phyloP scores from a whole-genome alignment of 1,139 yeast genomes.

The Pichia kudriavzevii region DNA sequence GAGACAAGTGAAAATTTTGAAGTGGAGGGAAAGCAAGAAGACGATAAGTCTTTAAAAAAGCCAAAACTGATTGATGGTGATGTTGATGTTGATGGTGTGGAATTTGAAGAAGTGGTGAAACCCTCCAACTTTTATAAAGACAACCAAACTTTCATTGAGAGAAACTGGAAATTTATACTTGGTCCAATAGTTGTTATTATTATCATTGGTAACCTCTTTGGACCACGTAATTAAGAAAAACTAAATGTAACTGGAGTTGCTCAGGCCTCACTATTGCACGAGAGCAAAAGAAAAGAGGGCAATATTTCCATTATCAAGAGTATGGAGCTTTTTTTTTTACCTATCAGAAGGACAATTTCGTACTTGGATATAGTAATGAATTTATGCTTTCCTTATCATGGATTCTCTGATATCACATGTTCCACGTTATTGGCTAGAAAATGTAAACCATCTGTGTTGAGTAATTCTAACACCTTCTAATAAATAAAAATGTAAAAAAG shows the following conservation, averaged over 20 bases:
- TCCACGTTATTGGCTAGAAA: no score
- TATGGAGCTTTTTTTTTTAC: no score
- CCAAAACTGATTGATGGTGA: neutral
- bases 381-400: no score
- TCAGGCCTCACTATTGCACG: no score
- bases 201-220: slow-evolving; percentile 11
- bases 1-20: neutral
- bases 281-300: no score
- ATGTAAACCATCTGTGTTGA: no score
- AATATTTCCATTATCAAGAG: no score
- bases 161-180: slow-evolving; percentile 44
- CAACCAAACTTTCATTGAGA: slow-evolving; percentile 43
- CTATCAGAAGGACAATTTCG: no score
- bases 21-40: neutral
- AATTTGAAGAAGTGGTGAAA: slow-evolving; percentile 13
- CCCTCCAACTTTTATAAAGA: slow-evolving; percentile 7
- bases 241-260: no score
- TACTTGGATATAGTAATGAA: no score
- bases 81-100: neutral
- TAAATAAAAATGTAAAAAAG: neutral
- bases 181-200: slow-evolving; percentile 34
- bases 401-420: no score
- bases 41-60: neutral
- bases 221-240: no score
- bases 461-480: neutral